Base-by-base conservation (phyloP, 208 protist species). In the Wallacemonas sp. region DNA sequence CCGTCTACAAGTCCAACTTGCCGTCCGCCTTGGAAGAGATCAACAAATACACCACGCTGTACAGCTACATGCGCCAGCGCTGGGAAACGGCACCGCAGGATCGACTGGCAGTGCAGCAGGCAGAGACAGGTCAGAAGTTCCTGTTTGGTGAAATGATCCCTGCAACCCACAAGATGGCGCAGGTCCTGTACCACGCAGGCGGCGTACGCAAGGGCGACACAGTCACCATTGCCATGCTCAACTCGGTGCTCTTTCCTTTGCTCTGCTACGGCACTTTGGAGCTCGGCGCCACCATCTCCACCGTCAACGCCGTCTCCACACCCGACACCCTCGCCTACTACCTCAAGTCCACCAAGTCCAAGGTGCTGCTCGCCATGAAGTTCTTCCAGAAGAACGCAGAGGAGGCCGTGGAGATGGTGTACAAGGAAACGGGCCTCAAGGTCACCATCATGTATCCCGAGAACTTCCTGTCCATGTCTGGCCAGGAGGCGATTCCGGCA, bases 181-280 rank as follows among this genome's bases (percentile, higher is more conserved):
- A 63, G 48, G 47, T 68, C 1, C 65, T 86, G 14, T 80, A 86
- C 62, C 65, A 78, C 46, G 46, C 68, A 21, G 63, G 60, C 33
- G 46, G 67, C 16, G 61, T 82, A 19, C 80, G 80, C n/a, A 72
- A 76, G 43, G 72, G 72, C 11, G 80, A 86, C 36, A 66, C 69
- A 0, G 80, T 86, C 43, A 62, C 44, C 26, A 17, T 86, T n/a
- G 62, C 44, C 48, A 62, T 75, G 62, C 54, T 68, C 24, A 81
- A 86, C 65, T 73, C 70, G 12, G 44, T 79, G 34, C 0, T 67
- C 24, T 86, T 74, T 48, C 52, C 58, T 1, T 43, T 71, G 8
- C 39, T 82, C 3, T 54, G 70, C 44, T 80, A 86, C 80, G 80
- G 72, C 64, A 61, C 61, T 30, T 23, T 86, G 36, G 47, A 65